phyloP scores from a whole-genome alignment of 805 yeast genomes.

The Kuraishia floccosa region DNA sequence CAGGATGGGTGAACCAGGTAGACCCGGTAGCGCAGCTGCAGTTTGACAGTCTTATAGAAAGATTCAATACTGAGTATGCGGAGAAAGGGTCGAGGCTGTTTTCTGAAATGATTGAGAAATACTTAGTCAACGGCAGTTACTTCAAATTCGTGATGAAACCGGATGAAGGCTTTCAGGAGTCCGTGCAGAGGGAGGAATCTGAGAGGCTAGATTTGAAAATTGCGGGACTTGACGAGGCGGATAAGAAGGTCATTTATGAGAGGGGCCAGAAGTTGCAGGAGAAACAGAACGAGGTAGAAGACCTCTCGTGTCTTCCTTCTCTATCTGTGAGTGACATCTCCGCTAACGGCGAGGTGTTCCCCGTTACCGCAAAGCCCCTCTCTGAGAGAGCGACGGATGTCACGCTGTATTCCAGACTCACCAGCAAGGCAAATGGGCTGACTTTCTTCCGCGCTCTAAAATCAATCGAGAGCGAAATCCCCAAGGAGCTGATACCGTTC shows the following conservation, averaged over 20 bases:
- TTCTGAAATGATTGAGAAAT: conserved; percentile 41
- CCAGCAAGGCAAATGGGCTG: conserved; percentile 59
- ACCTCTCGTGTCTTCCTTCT: conserved; percentile 72
- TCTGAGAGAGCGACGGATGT: conserved; percentile 3
- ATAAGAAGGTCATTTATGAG: conserved; percentile 42
- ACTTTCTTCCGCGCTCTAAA: conserved; percentile 66
- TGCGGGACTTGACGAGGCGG: conserved; percentile 35
- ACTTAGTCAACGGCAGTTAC: conserved; percentile 31
- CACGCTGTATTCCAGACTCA: conserved; percentile 16
- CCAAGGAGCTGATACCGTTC: conserved; percentile 51
- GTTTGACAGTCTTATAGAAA: conserved; percentile 46
- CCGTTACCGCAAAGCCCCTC: conserved; percentile 19
- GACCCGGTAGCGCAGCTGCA: conserved; percentile 63
- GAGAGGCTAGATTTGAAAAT: conserved; percentile 33
- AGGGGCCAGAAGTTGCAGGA: conserved; percentile 50
- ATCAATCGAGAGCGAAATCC: conserved; percentile 40
- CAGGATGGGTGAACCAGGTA: conserved; percentile 77
- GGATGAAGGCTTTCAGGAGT: conserved; percentile 36
- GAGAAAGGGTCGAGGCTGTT: conserved; percentile 45
- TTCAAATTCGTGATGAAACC: conserved; percentile 78
- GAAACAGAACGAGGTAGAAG: conserved; percentile 60
- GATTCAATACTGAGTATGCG: conserved; percentile 52
- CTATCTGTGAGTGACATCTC: conserved; percentile 66
- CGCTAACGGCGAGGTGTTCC: conserved; percentile 30
- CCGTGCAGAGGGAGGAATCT: conserved; percentile 44